phyloP scores from a whole-genome alignment of 2,329 filamentous ascomycete species.

The Exophiala xenobiotica region DNA sequence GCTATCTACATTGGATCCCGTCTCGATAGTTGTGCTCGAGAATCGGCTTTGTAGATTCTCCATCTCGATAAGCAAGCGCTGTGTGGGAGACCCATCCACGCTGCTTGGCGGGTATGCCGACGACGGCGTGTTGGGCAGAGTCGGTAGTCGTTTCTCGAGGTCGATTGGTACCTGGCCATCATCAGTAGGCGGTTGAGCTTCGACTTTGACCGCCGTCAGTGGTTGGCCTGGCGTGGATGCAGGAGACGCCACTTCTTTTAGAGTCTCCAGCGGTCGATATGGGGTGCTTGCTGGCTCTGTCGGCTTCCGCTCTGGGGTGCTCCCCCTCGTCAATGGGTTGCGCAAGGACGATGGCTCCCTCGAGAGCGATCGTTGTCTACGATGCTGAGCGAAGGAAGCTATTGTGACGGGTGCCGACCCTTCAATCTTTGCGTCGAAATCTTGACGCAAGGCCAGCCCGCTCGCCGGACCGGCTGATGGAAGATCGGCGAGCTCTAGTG shows the following conservation, averaged over 20 bases:
- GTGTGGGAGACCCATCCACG: constrained; percentile 12
- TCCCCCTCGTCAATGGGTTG: constrained; percentile 34
- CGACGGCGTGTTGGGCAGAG: constrained; percentile 47
- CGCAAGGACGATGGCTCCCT: constrained; percentile 32
- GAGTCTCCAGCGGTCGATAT: constrained; percentile 25
- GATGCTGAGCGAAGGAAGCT: constrained; percentile 40
- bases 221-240: constrained; percentile 32
- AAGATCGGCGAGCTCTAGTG: constrained; percentile 1
- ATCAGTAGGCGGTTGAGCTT: constrained; percentile 19
- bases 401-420: constrained; percentile 11
- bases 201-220: constrained; percentile 26
- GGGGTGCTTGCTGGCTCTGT: constrained; percentile 7
- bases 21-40: constrained; percentile 30
- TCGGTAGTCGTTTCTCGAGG: constrained; percentile 43
- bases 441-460: constrained; percentile 26
- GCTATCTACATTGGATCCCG: constrained; percentile 17
- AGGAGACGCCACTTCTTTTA: constrained; percentile 28
- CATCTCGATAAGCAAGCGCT: constrained; percentile 11
- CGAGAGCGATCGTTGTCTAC: constrained; percentile 36
- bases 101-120: constrained; percentile 37
- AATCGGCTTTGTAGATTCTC: constrained; percentile 29
- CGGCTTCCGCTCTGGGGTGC: constrained; percentile 1
- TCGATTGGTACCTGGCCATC: constrained; percentile 34
- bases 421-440: constrained; percentile 12
- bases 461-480: constrained; percentile 7